Percentiles rank a stretch among this genome's conserved stretches.
These are phyloP conservation scores for Beauveria sp. DNA, from an alignment of 2,329 filamentous ascomycete species.

Conservation along the genomic window DNA sequence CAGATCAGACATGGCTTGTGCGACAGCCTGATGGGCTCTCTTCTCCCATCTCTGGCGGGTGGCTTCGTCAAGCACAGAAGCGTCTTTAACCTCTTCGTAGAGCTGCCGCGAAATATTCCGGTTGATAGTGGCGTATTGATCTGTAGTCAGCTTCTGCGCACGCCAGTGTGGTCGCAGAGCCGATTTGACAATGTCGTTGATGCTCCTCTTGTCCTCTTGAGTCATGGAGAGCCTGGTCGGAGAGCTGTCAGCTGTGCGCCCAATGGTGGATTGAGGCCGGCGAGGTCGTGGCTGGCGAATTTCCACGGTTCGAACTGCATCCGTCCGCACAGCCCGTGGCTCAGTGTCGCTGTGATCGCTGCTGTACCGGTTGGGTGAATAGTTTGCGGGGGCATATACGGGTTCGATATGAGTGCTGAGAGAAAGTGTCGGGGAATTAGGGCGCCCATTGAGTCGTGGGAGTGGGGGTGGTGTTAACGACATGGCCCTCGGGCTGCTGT, in stretches of 20 bases:
- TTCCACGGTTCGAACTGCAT: constrained; percentile 33
- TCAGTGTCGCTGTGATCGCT: constrained; percentile 42
- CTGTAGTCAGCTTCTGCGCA: constrained; percentile 70
- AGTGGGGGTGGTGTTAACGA: constrained; percentile 64
- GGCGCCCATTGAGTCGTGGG: constrained; percentile 42
- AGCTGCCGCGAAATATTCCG: constrained; percentile 80
- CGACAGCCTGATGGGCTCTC: constrained; percentile 71
- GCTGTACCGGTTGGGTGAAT: constrained; percentile 51
- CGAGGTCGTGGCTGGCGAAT: constrained; percentile 46
- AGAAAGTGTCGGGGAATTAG: constrained; percentile 57
- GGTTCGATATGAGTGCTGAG: constrained; percentile 67
- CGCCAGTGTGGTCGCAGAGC: constrained; percentile 79
- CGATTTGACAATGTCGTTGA: constrained; percentile 79
- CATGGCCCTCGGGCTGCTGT: constrained; percentile 59
- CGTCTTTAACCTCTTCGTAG: constrained; percentile 60
- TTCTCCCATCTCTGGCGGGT: constrained; percentile 65
- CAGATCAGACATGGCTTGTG: constrained; percentile 59
- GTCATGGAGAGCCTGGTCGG: constrained; percentile 60
- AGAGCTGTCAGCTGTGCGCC: constrained; percentile 57
- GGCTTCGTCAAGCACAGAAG: constrained; percentile 53
- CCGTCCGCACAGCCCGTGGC: constrained; percentile 19
- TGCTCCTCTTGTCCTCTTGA: constrained; percentile 75
- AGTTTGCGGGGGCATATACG: constrained; percentile 66
- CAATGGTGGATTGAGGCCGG: constrained; percentile 32
- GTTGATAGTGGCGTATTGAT: constrained; percentile 90